Base-by-base conservation (phyloP, 176 grass and related monocot species). In the Carex myosuroides region DNA sequence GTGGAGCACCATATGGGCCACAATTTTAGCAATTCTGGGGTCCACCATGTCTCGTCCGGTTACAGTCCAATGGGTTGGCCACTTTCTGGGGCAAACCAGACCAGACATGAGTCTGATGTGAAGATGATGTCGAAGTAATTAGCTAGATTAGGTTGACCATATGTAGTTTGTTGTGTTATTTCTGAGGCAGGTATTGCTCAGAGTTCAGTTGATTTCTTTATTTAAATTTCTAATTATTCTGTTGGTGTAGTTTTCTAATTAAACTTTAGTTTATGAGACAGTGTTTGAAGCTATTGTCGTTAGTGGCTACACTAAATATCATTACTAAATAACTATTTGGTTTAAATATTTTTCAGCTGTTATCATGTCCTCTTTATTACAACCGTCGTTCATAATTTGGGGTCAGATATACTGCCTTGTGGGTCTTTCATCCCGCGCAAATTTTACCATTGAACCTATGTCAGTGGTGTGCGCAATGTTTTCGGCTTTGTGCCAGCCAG, bases 41-140 rank as follows among this genome's bases (percentile, higher is more conserved):
- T 90, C 8, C 94, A 94, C 62, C 90, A 94, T 80, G 81, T 94
- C 79, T 90, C 89, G 1, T 89, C 92, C 68, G 70, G 88, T 3
- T 97, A 92, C 0, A 85, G 88, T 8, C 90, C 92, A 0, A 86
- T 89, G 0, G 90, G 88, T 37, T 97, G 94, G 94, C 83, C 94
- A 1, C 92, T 92, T 69, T 85, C 90, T 8, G 86, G 87, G 22
- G 91, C 90, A 64, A 93, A 94, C 72, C 90, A 91, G 90, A 90
- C 84, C 71, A 92, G 92, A 74, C 94, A 91, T 14, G 94, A 94
- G 22, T 87, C 94, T 60, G 92, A 94, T 87, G 89, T 97, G 81
- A 92, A 97, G 90, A 87, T 94, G 90, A 91, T 94, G 88, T 90
- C 87, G 0, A 94, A 94, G 86, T 94, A 88, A 89, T 57, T 78